These are phyloP conservation scores for Dactylellina cionopaga DNA, from an alignment of 2,329 filamentous ascomycete genomes.

Conservation along the genomic window DNA sequence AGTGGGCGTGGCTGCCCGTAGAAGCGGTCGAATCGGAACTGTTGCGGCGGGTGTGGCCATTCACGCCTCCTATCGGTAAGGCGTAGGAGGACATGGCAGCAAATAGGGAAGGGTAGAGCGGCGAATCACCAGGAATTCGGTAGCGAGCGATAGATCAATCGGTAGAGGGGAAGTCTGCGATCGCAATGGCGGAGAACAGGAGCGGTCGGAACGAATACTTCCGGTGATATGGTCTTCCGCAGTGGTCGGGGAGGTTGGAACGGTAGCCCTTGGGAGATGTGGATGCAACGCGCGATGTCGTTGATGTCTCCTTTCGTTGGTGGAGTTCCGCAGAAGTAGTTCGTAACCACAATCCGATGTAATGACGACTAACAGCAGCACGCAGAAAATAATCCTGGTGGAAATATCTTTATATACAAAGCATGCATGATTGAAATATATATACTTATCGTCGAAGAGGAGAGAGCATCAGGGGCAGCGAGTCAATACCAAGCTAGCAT, in stretches of 20 bases:
- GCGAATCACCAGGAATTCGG: neutral
- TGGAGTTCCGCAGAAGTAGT: no score
- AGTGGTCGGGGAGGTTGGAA: slow-evolving; percentile 7
- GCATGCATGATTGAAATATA: neutral
- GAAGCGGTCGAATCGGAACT: slow-evolving; percentile 29
- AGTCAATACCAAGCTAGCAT: neutral
- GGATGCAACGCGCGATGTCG: slow-evolving; percentile 3
- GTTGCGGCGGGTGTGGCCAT: slow-evolving; percentile 16
- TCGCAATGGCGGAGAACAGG: neutral
- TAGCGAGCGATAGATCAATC: slow-evolving; percentile 10
- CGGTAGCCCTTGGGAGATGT: neutral
- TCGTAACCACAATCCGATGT: no score
- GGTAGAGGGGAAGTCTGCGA: slow-evolving; percentile 20
- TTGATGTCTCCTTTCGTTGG: neutral
- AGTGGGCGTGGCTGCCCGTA: slow-evolving; percentile 14
- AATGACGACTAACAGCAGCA: no score
- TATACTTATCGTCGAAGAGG: neutral
- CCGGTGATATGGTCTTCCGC: neutral
- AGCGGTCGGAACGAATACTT: neutral
- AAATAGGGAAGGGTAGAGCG: neutral
- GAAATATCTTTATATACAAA: neutral
- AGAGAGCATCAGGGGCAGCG: slow-evolving; percentile 10
- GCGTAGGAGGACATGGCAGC: slow-evolving; percentile 34
- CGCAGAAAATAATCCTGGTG: no score
- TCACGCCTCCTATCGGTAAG: slow-evolving; percentile 11